Percentiles rank a stretch among this genome's conserved stretches.
phyloP scores from a whole-genome alignment of 2,329 filamentous ascomycete species.

The Hymenoscyphus fraxineus region DNA sequence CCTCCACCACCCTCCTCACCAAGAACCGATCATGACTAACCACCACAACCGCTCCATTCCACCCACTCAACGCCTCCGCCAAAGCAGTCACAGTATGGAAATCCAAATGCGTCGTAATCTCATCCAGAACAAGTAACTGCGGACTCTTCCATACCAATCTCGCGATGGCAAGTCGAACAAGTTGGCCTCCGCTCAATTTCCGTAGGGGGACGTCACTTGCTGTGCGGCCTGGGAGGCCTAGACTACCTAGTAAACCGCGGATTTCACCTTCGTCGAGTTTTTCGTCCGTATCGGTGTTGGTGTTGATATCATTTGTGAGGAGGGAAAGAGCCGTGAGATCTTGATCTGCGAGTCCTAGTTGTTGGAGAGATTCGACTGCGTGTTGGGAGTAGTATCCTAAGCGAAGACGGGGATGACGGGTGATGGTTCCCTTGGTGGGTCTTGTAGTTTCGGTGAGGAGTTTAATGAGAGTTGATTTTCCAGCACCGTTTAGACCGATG shows the following conservation, averaged over 20 bases:
- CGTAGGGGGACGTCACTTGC: slow-evolving; percentile 69
- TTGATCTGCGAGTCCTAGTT: slow-evolving; percentile 45
- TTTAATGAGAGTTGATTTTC: slow-evolving; percentile 75
- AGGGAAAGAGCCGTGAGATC: slow-evolving; percentile 62
- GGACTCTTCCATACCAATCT: slow-evolving; percentile 98
- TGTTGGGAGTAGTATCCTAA: slow-evolving; percentile 79
- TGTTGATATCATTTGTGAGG: slow-evolving; percentile 52
- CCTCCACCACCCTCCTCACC: slow-evolving; percentile 68
- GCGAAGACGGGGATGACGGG: slow-evolving; percentile 64
- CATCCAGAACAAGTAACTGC: slow-evolving; percentile 90
- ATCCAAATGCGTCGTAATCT: slow-evolving; percentile 90
- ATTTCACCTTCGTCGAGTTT: slow-evolving; percentile 62
- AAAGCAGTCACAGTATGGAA: slow-evolving; percentile 75
- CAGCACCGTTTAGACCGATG: slow-evolving; percentile 74
- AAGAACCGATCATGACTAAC: slow-evolving; percentile 84
- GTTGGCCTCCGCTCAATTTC: slow-evolving; percentile 77
- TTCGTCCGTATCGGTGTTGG: slow-evolving; percentile 36
- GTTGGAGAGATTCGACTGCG: slow-evolving; percentile 65
- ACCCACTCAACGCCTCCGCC: slow-evolving; percentile 60
- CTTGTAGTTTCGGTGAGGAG: slow-evolving; percentile 59
- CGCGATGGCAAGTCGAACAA: slow-evolving; percentile 81
- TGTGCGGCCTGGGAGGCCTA: slow-evolving; percentile 67
- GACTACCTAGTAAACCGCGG: slow-evolving; percentile 60
- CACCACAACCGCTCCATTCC: slow-evolving; percentile 71
- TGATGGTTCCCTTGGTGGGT: slow-evolving; percentile 59